These are phyloP conservation scores for Komagataea norvegica DNA, from an alignment of 1,139 yeast species.

Conservation along the genomic window DNA sequence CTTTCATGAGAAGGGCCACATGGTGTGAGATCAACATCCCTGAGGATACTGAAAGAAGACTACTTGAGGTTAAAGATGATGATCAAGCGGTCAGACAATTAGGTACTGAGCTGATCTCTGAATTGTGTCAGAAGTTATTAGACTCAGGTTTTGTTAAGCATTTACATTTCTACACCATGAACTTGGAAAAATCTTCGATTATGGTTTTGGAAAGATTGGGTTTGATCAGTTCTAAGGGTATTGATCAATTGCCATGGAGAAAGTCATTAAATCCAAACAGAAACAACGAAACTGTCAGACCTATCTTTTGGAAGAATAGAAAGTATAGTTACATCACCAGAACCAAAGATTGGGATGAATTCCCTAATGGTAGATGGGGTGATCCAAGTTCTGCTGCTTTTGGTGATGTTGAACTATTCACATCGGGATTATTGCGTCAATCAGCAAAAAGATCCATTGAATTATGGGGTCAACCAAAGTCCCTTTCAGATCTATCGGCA, in stretches of 20 bases:
- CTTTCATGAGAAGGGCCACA: constrained; percentile 86
- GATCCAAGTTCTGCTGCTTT: constrained; percentile 91
- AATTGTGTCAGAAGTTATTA: constrained; percentile 72
- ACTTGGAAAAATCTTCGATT: constrained; percentile 82
- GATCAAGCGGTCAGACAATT: constrained; percentile 82
- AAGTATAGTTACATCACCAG: constrained; percentile 85
- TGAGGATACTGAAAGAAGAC: constrained; percentile 56
- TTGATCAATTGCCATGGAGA: constrained; percentile 72
- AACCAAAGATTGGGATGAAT: constrained; percentile 93
- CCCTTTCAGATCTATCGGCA: constrained; percentile 52
- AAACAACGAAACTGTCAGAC: constrained; percentile 79
- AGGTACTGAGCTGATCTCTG: constrained; percentile 79
- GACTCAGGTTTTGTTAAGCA: constrained; percentile 75
- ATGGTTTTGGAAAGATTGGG: constrained; percentile 79
- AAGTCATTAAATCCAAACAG: constrained; percentile 81
- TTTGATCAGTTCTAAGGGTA: constrained; percentile 38
- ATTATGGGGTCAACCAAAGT: constrained; percentile 80
- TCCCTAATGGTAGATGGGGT: constrained; percentile 95
- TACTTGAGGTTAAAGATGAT: constrained; percentile 86
- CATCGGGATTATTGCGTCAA: constrained; percentile 73
- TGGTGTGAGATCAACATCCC: constrained; percentile 91
- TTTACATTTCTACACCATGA: constrained; percentile 94
- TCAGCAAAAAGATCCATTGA: constrained; percentile 73
- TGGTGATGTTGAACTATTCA: constrained; percentile 79
- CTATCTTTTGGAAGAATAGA: constrained; percentile 95